Conservation (phyloP, 139 green algal genomes). For the Closterium sp. region DNA sequence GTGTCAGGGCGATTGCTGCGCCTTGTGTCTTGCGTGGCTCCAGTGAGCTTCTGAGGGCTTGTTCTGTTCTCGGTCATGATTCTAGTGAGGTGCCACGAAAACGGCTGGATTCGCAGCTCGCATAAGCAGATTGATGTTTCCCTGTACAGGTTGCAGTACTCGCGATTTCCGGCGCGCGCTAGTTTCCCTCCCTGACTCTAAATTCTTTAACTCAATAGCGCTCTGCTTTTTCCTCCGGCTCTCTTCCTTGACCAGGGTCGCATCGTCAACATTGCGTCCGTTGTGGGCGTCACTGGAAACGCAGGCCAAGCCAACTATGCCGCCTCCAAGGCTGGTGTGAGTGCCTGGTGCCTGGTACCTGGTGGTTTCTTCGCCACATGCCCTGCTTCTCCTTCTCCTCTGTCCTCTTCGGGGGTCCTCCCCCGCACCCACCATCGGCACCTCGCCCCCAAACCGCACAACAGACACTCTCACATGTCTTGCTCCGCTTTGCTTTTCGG, state of each 20-base stretch:
- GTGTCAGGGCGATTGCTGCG: too few relatives aligned
- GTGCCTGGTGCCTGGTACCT: neutral
- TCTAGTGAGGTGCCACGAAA: too few relatives aligned
- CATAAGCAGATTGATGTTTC: too few relatives aligned
- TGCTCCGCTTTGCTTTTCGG: neutral
- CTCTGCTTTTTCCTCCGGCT: neutral
- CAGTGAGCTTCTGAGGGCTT: too few relatives aligned
- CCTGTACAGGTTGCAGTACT: neutral
- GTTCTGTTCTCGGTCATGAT: too few relatives aligned
- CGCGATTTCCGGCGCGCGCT: neutral
- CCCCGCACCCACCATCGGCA: too few relatives aligned
- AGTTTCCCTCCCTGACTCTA: too few relatives aligned
- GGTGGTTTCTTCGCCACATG: neutral
- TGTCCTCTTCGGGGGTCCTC: neutral
- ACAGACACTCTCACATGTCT: too few relatives aligned
- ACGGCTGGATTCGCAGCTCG: too few relatives aligned
- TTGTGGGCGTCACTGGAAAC: conserved; percentile 93
- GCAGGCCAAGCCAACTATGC: conserved; percentile 74
- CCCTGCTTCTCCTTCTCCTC: neutral
- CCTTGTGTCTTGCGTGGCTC: too few relatives aligned
- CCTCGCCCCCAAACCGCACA: too few relatives aligned
- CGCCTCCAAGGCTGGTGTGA: conserved; percentile 59
- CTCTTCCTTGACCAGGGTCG: conserved; percentile 60
- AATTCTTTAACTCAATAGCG: neutral
- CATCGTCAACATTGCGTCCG: conserved; percentile 97